Conservation (phyloP, 805 yeast genomes). For the Cephaloascus albidus region DNA sequence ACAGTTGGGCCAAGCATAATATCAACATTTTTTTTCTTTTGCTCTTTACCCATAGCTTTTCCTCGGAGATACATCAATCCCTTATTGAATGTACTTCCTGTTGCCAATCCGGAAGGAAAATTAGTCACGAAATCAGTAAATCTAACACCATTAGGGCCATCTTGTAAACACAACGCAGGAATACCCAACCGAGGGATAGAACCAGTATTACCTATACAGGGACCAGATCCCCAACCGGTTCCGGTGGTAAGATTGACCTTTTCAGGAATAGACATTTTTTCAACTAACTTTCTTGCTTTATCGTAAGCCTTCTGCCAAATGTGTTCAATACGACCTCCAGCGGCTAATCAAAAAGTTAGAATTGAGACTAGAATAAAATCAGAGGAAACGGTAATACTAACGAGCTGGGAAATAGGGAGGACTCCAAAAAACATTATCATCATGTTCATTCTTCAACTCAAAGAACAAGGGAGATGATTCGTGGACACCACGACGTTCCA, state of each 20-base stretch:
- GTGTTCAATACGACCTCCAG: constrained; percentile 37
- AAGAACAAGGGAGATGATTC: constrained; percentile 20
- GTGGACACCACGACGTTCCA: constrained; percentile 11
- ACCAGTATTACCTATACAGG: constrained; percentile 55
- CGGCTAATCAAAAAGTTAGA: constrained; percentile 12
- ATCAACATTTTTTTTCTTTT: constrained; percentile 44
- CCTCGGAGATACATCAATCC: constrained; percentile 44
- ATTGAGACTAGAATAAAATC: too few species aligned
- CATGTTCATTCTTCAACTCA: constrained; percentile 16
- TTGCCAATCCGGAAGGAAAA: constrained; percentile 51
- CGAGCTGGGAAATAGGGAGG: constrained; percentile 27
- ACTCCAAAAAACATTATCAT: constrained; percentile 16
- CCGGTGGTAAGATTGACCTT: constrained; percentile 58
- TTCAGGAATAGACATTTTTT: constrained; percentile 46
- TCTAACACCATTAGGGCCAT: constrained; percentile 55
- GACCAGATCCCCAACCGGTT: constrained; percentile 55
- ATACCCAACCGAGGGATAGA: constrained; percentile 44
- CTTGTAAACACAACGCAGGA: constrained; percentile 49
- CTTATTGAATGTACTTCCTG: constrained; percentile 49
- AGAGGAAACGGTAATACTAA: constrained; percentile 17
- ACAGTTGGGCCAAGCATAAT: constrained; percentile 46
- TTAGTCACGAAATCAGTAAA: constrained; percentile 46
- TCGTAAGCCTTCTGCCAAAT: constrained; percentile 52
- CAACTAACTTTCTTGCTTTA: constrained; percentile 45
- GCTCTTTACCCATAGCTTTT: constrained; percentile 47